Percentiles rank a stretch among this genome's conserved stretches.
Conservation (phyloP, 768 basidiomycete genomes). For the Termitomyces sp. region DNA sequence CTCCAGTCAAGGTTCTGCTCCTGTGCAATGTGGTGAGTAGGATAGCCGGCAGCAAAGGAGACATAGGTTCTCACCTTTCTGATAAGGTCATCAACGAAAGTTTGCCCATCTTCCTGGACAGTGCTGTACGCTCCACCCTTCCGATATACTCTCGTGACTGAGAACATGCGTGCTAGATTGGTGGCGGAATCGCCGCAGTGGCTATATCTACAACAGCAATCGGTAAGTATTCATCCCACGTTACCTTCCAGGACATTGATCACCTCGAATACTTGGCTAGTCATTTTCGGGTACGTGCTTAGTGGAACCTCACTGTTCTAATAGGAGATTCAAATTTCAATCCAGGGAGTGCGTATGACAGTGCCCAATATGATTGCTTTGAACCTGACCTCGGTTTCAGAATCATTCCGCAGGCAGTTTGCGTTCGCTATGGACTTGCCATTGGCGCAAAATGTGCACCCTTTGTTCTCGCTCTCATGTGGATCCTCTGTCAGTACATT, state of each 20-base stretch:
- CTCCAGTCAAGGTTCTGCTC: constrained; percentile 59
- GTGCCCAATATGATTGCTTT: not conserved
- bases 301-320: not conserved
- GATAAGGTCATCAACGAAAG: constrained; percentile 77
- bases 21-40: constrained; percentile 78
- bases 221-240: constrained; percentile 30
- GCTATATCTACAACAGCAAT: constrained; percentile 75
- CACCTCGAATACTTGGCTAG: constrained; percentile 25
- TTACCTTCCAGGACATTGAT: constrained; percentile 1
- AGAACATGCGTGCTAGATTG: constrained; percentile 25
- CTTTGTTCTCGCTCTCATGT: constrained; percentile 71
- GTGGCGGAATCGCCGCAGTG: constrained; percentile 71
- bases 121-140: constrained; percentile 42
- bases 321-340: constrained; percentile 23
- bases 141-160: not conserved
- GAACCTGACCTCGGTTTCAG: constrained; percentile 18
- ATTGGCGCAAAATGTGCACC: constrained; percentile 79
- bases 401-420: constrained; percentile 67
- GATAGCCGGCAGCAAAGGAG: not conserved
- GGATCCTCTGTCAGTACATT: constrained; percentile 37
- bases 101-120: constrained; percentile 78
- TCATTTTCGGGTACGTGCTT: constrained; percentile 74
- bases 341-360: constrained; percentile 56
- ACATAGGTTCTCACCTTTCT: not conserved
- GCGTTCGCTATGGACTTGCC: constrained; percentile 73